Percentiles rank a stretch among this genome's conserved stretches.
phyloP scores from a whole-genome alignment of 257 asterid genomes.

The Solanum pimpinellifolium region DNA sequence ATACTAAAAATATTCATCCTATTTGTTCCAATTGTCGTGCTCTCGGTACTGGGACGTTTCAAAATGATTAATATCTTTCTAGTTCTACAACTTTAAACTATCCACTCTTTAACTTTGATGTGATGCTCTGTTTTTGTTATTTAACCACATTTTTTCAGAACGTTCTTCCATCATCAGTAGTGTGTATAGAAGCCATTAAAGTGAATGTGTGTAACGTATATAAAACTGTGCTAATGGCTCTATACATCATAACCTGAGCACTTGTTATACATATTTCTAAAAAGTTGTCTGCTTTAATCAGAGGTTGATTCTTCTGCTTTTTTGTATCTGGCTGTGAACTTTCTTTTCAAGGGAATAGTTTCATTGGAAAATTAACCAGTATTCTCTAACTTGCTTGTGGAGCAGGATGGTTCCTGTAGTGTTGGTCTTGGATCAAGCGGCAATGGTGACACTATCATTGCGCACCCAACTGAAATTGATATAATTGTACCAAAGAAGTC shows the following conservation, averaged over 20 bases:
- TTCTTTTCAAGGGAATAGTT: background rate
- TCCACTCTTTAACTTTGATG: background rate
- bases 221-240: background rate
- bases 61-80: background rate
- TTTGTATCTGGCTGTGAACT: background rate
- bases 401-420: slow-evolving; percentile 80
- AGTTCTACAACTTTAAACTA: background rate
- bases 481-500: slow-evolving; percentile 62
- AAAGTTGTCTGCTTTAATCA: background rate
- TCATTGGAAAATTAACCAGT: background rate
- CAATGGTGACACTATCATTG: slow-evolving; percentile 49
- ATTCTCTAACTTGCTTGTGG: background rate
- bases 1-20: background rate
- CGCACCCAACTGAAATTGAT: slow-evolving; percentile 52
- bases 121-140: background rate
- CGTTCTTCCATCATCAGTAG: background rate
- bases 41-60: background rate
- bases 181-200: background rate
- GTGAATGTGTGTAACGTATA: background rate
- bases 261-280: background rate
- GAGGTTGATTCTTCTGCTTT: background rate
- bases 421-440: slow-evolving; percentile 71
- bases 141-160: background rate
- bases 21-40: background rate
- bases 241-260: background rate